Base-by-base conservation (phyloP, 306 rosid genomes). In the Prunus armeniaca region DNA sequence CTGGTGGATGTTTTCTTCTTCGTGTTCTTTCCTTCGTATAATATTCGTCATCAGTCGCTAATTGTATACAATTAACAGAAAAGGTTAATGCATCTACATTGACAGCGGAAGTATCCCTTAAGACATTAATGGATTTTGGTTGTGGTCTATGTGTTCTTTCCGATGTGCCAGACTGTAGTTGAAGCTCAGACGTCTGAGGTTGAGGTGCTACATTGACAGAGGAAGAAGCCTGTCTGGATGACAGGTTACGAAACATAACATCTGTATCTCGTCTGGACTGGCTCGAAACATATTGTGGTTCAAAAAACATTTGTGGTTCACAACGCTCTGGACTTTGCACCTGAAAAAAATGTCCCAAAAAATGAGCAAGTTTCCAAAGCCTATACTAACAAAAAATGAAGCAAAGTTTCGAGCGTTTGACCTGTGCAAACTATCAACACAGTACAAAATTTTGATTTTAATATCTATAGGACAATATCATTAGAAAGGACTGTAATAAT, bases 371-470 rank as follows among this genome's bases (percentile, higher is more conserved):
- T 18, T 70, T 51, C 74, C 47, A 52, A 19, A 28, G 49, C 74
- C 28, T 52, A 17, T 4, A 46, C 87, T 79, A 85, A 27, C 65
- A 84, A 57, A 71, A 71, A 18, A 28, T 32, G 65, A 22, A 55
- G 51, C 51, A 6, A 70, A 52, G 54, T 20, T 14, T 3, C 4
- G 41, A 52, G n/a, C 9, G 30, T 4, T 32, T 18, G 5, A n/a
- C 45, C 73, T 4, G 66, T 25, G 38, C 41, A 69, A 69, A 49
- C 24, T 25, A 49, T 15, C 43, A 49, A 49, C 43, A 69, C 24
- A 69, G 1, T 2, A 10, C 17, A 50, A 68, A 25, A 10, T 27
- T 19, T 50, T 49, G 27, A 25, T 54, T 49, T 28, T 4, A 19
- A 69, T 43, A 17, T 69, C 2, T 28, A 9, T 1, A 45, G 41